Evolutionary conservation across 768 basidiomycete genomes (phyloP).

Genomic region (Termitomyces sp.): DNA sequence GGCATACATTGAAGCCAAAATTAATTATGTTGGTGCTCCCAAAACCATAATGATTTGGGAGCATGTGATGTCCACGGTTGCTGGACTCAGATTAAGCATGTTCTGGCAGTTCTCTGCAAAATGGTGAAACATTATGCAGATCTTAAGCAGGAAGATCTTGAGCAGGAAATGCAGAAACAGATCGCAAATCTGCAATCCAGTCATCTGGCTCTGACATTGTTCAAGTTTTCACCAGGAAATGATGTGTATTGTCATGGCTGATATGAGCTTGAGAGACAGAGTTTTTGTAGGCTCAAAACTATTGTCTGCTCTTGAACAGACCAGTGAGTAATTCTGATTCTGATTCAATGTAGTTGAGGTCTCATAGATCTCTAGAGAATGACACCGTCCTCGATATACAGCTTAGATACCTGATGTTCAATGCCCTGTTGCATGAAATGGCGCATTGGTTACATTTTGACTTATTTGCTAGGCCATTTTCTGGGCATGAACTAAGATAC

Average conservation of each 20-base stretch:
- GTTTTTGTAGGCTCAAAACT: not conserved
- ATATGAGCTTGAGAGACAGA: not conserved
- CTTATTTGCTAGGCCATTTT: not conserved
- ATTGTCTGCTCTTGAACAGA: not conserved
- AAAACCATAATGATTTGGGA: not conserved
- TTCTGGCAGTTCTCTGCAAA: not conserved
- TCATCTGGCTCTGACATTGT: not conserved
- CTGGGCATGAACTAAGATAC: not conserved
- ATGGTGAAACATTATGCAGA: no score
- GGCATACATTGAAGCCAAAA: not conserved
- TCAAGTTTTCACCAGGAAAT: not conserved
- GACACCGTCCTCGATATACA: not conserved
- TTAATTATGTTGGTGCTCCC: not conserved
- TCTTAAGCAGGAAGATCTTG: not conserved
- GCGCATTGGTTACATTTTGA: not conserved
- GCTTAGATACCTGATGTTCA: not conserved
- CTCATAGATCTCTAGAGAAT: not conserved
- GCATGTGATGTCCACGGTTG: not conserved
- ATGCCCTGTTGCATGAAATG: not conserved
- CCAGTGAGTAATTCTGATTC: not conserved
- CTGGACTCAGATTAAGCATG: not conserved
- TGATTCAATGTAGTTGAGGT: no score
- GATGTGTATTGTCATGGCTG: not conserved
- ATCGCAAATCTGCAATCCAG: not conserved
- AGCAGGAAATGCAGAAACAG: not conserved